These are phyloP conservation scores for Phytophthora crassamura DNA, from an alignment of 352 stramenopile genomes.

Conservation along the genomic window DNA sequence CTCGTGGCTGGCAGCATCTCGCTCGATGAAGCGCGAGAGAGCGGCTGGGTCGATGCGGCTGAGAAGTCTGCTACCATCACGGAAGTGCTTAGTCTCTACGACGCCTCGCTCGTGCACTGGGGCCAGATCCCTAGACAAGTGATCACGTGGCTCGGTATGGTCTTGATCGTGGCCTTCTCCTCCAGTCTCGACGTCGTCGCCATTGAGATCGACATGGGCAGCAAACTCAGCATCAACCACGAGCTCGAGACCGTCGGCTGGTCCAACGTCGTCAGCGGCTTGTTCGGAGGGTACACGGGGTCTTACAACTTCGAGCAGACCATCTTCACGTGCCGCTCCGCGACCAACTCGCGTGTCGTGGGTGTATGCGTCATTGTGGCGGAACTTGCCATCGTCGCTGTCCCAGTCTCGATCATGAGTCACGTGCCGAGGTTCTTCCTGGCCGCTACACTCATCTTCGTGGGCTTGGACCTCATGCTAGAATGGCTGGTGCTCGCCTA, in stretches of 20 bases:
- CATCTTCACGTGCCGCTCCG: constrained; percentile 96
- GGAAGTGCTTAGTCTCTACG: constrained; percentile 86
- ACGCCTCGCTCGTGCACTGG: constrained; percentile 91
- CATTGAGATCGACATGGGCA: constrained; percentile 96
- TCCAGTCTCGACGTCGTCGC: constrained; percentile 96
- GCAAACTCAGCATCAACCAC: constrained; percentile 94
- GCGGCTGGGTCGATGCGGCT: constrained; percentile 87
- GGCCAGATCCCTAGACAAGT: constrained; percentile 88
- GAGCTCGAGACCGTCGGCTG: constrained; percentile 95
- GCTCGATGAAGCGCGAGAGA: constrained; percentile 89
- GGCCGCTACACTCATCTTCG: constrained; percentile 95
- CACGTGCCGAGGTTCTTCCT: constrained; percentile 98
- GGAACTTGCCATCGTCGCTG: constrained; percentile 84
- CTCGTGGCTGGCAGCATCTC: constrained; percentile 75
- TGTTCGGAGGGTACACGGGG: constrained; percentile 96
- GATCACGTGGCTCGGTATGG: constrained; percentile 94
- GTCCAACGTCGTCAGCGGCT: constrained; percentile 95
- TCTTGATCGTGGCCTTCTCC: constrained; percentile 96
- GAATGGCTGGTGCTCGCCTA: constrained; percentile 94
- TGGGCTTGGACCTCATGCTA: constrained; percentile 96
- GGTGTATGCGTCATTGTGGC: constrained; percentile 87
- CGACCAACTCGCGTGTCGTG: constrained; percentile 89
- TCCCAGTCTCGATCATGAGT: constrained; percentile 93
- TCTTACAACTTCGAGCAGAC: constrained; percentile 99
- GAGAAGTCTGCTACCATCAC: constrained; percentile 57